A percentile compares a stretch with the other conserved stretches of the same genome.
Evolutionary conservation across 805 yeast species (phyloP).

Genomic region (Candida alai): DNA sequence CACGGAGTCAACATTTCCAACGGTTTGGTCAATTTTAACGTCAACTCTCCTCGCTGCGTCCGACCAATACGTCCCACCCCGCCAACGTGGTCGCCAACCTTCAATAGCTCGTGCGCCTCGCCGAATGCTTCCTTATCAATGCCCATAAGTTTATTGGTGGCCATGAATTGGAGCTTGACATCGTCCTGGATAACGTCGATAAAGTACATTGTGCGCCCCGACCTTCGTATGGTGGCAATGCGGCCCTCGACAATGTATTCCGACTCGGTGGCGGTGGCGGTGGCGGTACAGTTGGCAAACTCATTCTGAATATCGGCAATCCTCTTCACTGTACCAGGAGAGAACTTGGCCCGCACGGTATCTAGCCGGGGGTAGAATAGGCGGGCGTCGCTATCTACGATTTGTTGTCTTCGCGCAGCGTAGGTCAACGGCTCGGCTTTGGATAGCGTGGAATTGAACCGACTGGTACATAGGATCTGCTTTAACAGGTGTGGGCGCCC

Average conservation of each 20-base stretch:
- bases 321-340: too few species aligned
- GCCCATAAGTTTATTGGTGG: constrained; percentile 47
- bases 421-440: too few species aligned
- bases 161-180: constrained; percentile 56
- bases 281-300: too few species aligned
- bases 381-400: too few species aligned
- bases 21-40: constrained; percentile 55
- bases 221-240: constrained; percentile 50
- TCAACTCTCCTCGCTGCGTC: constrained; percentile 75
- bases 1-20: constrained; percentile 62
- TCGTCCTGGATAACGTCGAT: constrained; percentile 66
- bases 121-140: constrained; percentile 41
- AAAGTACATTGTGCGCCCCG: constrained; percentile 69
- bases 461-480: too few species aligned
- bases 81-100: constrained; percentile 70
- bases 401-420: too few species aligned
- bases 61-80: constrained; percentile 69
- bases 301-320: too few species aligned
- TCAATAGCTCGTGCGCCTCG: constrained; percentile 38
- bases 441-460: too few species aligned
- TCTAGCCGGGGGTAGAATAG: too few species aligned
- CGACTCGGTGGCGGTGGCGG: too few species aligned
- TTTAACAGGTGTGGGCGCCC: too few species aligned
- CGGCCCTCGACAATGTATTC: constrained; percentile 68
- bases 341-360: too few species aligned